Conservation (phyloP, 106 monocot species). For the Acorus calamus region DNA sequence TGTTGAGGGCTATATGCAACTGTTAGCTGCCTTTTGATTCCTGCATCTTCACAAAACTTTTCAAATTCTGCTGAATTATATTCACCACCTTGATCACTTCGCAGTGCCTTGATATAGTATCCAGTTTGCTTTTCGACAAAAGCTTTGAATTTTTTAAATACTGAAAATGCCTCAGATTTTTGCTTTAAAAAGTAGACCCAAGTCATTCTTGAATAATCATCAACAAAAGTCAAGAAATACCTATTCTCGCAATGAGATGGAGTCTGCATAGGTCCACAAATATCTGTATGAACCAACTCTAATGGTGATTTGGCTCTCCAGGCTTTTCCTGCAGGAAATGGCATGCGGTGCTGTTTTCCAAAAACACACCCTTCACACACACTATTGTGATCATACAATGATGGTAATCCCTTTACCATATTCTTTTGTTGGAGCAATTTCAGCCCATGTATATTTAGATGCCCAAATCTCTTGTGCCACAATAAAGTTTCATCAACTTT, state of each 20-base stretch:
- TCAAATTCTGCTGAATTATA: neutral
- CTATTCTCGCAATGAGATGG: neutral
- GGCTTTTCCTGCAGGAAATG: neutral
- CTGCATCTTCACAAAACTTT: neutral
- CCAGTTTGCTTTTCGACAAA: neutral
- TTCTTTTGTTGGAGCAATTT: neutral
- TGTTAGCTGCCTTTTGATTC: neutral
- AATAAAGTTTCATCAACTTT: neutral
- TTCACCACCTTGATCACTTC: neutral
- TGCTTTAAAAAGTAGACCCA: neutral
- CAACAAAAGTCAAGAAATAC: neutral
- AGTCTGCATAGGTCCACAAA: neutral
- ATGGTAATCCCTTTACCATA: neutral
- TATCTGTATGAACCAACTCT: neutral
- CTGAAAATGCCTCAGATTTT: neutral
- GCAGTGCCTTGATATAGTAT: neutral
- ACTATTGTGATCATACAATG: neutral
- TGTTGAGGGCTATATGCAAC: neutral
- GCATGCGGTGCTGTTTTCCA: neutral
- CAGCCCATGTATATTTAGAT: neutral
- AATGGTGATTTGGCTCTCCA: neutral
- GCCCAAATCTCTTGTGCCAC: neutral
- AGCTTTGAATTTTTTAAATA: neutral
- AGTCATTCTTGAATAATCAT: neutral
- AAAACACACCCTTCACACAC: neutral